Base-by-base conservation (phyloP, 495 filamentous ascomycete species). In the Podospora sp. region DNA sequence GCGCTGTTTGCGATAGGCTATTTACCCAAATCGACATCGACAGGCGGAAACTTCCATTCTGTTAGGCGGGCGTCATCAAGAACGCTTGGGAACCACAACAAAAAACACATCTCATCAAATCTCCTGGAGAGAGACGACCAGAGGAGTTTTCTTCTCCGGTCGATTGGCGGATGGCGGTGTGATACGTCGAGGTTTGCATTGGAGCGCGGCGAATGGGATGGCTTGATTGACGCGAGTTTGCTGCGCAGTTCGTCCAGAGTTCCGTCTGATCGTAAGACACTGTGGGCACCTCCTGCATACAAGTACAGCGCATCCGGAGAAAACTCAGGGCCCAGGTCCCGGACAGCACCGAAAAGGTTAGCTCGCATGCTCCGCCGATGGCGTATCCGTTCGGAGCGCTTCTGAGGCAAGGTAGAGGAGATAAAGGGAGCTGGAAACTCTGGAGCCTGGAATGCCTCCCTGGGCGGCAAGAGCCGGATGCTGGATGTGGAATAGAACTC, bases 211-310 rank as follows among this genome's bases (percentile, higher is more conserved):
- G 59, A 61, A 61, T 36, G n/a, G 14, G 18, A 59, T 33, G 24
- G 56, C 27, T 8, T n/a, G 33, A 36, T 36, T 26, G 18, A 11
- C 1, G 18, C 7, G 26, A 22, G 27, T 33, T 21, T 35, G 18
- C 33, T 36, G 27, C 57, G n/a, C 16, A 58, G 24, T 27, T 60
- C 58, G 29, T 16, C 33, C 22, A 40, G 59, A 49, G 36, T 12
- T 9, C 21, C 35, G 59, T 46, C 59, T 25, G 36, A 46, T 49
- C 33, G 36, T 62, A 62, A 62, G 59, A 62, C 29, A n/a, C n/a
- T n/a, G n/a, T n/a, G n/a, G n/a, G n/a, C n/a, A 62, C 59, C 59
- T 62, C 59, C 59, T 62, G 59, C 59, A 62, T 46, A 22, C 18
- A 49, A n/a, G 29, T n/a, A n/a, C n/a, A n/a, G n/a, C n/a, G 27